phyloP scores from a whole-genome alignment of 148 eudicot species.

The Rhododendron ferrugineum region DNA sequence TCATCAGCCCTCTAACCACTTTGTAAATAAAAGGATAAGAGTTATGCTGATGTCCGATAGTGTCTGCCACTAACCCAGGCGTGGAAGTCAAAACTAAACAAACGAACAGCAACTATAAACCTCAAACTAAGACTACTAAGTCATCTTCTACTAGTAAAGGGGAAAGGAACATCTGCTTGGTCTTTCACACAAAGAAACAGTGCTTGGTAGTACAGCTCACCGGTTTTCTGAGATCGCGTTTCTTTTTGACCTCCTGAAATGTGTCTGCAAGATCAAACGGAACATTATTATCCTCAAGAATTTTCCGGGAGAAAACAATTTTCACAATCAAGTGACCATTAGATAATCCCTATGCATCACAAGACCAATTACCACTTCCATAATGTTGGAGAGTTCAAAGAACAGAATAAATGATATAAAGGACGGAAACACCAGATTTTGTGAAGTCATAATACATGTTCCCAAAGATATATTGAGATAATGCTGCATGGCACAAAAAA shows the following conservation, averaged over 20 bases:
- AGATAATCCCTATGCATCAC: neutral
- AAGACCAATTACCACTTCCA: neutral
- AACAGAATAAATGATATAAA: neutral
- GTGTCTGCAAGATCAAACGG: constrained; percentile 27
- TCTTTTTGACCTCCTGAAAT: constrained; percentile 46
- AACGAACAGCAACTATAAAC: neutral
- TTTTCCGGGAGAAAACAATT: neutral
- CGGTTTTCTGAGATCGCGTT: constrained; percentile 36
- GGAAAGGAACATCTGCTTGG: neutral
- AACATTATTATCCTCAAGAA: constrained; percentile 1
- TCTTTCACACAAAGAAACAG: neutral
- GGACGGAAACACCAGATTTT: neutral
- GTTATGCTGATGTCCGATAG: neutral
- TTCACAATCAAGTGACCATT: neutral
- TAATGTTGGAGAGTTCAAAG: neutral
- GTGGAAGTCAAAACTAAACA: neutral
- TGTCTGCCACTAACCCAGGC: too few species aligned
- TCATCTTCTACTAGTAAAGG: neutral
- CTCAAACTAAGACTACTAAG: too few species aligned
- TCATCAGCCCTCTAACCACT: neutral
- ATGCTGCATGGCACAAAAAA: neutral
- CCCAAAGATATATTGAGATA: neutral
- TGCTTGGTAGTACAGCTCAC: constrained; percentile 12
- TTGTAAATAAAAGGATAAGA: neutral
- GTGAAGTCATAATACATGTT: neutral